Percentiles rank a stretch among this genome's conserved stretches.
These are phyloP conservation scores for Ogataea glucozyma DNA, from an alignment of 805 yeast genomes.

Conservation along the genomic window DNA sequence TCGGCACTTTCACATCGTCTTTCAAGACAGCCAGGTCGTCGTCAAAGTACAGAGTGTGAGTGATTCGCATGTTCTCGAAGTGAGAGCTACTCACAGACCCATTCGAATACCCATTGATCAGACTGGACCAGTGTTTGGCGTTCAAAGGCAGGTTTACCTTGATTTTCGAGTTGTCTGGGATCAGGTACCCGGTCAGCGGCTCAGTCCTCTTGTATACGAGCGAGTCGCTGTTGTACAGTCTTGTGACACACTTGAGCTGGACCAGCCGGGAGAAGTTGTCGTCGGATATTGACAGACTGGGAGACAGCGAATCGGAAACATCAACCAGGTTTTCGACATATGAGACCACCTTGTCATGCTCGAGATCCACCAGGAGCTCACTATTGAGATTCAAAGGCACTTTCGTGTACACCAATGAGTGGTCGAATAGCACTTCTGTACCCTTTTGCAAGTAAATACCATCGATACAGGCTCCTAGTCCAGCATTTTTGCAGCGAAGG, in stretches of 20 bases:
- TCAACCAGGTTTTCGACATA: constrained; percentile 30
- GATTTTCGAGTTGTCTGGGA: constrained; percentile 22
- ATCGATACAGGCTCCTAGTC: constrained; percentile 26
- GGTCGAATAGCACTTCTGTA: constrained; percentile 17
- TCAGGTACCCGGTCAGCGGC: constrained; percentile 32
- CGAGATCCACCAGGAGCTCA: constrained; percentile 25
- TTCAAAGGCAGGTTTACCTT: constrained; percentile 34
- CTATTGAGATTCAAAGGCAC: constrained; percentile 26
- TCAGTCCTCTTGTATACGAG: constrained; percentile 29
- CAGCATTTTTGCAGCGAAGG: constrained; percentile 18
- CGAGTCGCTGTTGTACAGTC: constrained; percentile 25
- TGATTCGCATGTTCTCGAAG: constrained; percentile 28
- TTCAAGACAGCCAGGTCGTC: constrained; percentile 28
- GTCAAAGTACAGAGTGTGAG: constrained; percentile 32
- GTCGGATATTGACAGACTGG: constrained; percentile 10
- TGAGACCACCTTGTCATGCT: constrained; percentile 31
- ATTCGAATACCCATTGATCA: constrained; percentile 34
- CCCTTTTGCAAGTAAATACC: constrained; percentile 26
- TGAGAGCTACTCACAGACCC: constrained; percentile 28
- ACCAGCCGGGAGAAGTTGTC: constrained; percentile 31
- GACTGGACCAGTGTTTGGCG: constrained; percentile 35
- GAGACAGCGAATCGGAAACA: constrained; percentile 19
- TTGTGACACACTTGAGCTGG: constrained; percentile 31
- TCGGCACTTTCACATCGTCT: constrained; percentile 19
- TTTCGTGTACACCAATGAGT: constrained; percentile 30